Conservation (phyloP, 768 basidiomycete genomes). For the Tulasnella sp. region DNA sequence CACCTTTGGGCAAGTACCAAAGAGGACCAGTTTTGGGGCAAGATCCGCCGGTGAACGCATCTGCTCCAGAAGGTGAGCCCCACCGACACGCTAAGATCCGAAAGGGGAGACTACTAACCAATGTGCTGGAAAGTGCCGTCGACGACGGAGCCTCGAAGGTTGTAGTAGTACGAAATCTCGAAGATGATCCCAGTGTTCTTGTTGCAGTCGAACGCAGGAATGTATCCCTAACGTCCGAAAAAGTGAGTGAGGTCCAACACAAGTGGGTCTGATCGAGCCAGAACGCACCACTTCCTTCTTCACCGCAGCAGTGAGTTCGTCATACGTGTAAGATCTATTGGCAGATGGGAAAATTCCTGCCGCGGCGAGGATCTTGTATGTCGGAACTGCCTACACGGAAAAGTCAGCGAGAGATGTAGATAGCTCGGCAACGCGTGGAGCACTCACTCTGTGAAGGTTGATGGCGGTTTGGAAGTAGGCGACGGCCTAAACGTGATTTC, state of each 20-base stretch:
- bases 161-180: conserved; percentile 48
- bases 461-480: conserved; percentile 30
- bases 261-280: conserved; percentile 11
- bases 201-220: conserved; percentile 38
- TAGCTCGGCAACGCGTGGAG: not conserved
- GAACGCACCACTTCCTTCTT: conserved; percentile 40
- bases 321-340: conserved; percentile 41
- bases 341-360: conserved; percentile 66
- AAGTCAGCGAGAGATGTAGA: not conserved
- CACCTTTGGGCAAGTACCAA: conserved; percentile 44
- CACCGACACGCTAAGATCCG: not conserved
- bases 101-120: conserved; percentile 24
- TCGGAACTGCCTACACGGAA: conserved; percentile 37
- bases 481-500: not conserved
- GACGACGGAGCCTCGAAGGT: conserved; percentile 36
- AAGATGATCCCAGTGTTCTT: conserved; percentile 27
- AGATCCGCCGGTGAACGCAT: conserved; percentile 6
- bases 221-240: conserved; percentile 30
- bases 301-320: conserved; percentile 33
- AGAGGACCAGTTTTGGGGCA: conserved; percentile 44
- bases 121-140: conserved; percentile 55
- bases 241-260: not conserved
- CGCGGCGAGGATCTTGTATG: conserved; percentile 55
- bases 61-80: not conserved
- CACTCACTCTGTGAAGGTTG: conserved; percentile 39